Conservation (phyloP, 352 stramenopile genomes). For the Globisporangium carolinianum region DNA sequence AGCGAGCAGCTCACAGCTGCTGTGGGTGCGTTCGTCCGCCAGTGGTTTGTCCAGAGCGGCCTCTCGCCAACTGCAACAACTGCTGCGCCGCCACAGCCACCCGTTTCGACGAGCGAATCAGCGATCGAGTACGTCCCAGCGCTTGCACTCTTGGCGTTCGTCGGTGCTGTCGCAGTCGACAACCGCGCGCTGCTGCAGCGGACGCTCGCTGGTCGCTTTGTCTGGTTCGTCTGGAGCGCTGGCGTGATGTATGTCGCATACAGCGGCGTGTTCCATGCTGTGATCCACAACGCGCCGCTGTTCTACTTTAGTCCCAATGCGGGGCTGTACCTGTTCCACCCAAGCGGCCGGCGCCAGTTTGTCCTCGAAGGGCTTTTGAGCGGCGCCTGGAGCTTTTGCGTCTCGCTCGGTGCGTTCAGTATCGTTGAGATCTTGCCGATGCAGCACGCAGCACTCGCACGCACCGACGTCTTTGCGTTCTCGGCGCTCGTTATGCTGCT, state of each 20-base stretch:
- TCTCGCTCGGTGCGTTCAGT: conserved; percentile 44
- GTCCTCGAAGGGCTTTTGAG: conserved; percentile 54
- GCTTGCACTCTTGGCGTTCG: conserved; percentile 27
- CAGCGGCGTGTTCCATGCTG: conserved; percentile 52
- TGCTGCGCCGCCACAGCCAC: no score
- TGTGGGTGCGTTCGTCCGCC: conserved; percentile 23
- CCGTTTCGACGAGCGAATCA: conserved; percentile 7
- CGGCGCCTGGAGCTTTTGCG: conserved; percentile 54
- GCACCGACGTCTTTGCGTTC: conserved; percentile 42
- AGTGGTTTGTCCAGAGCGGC: conserved; percentile 16
- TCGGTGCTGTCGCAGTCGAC: conserved; percentile 28
- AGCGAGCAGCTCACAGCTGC: conserved; percentile 7
- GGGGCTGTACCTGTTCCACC: conserved; percentile 57
- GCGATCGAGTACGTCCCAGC: conserved; percentile 33
- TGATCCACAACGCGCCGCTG: conserved; percentile 41
- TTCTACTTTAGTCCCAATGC: conserved; percentile 50
- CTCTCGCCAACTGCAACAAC: not conserved
- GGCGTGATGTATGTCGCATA: conserved; percentile 51
- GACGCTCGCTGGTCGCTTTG: conserved; percentile 29
- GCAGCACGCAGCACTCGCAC: conserved; percentile 20
- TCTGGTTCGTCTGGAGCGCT: conserved; percentile 51
- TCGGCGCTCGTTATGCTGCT: conserved; percentile 35
- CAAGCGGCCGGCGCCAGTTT: conserved; percentile 56
- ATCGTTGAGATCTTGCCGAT: conserved; percentile 36
- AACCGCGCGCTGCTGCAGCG: conserved; percentile 28